Evolutionary conservation across 2,329 filamentous ascomycete species (phyloP).

Genomic region (Xylaria sp.): DNA sequence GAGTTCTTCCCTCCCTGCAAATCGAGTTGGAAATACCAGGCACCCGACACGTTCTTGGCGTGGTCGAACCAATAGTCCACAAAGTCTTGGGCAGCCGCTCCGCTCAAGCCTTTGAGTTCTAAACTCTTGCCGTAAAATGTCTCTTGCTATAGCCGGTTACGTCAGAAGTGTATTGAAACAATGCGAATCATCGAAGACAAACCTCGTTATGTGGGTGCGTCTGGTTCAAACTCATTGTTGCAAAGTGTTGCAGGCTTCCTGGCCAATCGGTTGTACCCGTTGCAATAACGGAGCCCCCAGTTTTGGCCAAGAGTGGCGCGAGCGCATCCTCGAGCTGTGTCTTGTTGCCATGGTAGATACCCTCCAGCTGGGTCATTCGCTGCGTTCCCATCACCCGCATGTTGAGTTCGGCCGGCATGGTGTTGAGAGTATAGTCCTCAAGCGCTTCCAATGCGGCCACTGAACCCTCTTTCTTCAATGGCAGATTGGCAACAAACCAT

Average conservation of each 20-base stretch:
- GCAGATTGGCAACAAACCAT: conserved; percentile 46
- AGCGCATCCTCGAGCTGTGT: conserved; percentile 48
- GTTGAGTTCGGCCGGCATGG: conserved; percentile 55
- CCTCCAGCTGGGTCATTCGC: conserved; percentile 52
- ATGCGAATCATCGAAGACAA: conserved; percentile 29
- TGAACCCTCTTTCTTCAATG: conserved; percentile 42
- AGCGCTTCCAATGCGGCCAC: conserved; percentile 60
- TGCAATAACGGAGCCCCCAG: conserved; percentile 48
- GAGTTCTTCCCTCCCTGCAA: conserved; percentile 55
- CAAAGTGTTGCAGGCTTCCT: conserved; percentile 48
- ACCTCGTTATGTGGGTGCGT: conserved; percentile 47
- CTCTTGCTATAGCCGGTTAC: conserved; percentile 50
- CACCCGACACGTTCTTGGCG: conserved; percentile 49
- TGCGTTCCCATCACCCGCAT: conserved; percentile 53
- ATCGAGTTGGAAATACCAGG: conserved; percentile 57
- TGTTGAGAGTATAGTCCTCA: conserved; percentile 44
- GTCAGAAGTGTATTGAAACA: conserved; percentile 25
- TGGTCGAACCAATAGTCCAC: conserved; percentile 54
- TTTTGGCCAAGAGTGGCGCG: conserved; percentile 49
- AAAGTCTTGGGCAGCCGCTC: conserved; percentile 50
- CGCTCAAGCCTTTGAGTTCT: conserved; percentile 52
- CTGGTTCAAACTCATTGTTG: conserved; percentile 46
- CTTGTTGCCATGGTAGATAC: conserved; percentile 53
- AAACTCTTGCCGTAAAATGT: conserved; percentile 56
- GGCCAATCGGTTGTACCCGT: conserved; percentile 48